Conservation (phyloP, 805 yeast genomes). For the Naumovozyma castellii region DNA sequence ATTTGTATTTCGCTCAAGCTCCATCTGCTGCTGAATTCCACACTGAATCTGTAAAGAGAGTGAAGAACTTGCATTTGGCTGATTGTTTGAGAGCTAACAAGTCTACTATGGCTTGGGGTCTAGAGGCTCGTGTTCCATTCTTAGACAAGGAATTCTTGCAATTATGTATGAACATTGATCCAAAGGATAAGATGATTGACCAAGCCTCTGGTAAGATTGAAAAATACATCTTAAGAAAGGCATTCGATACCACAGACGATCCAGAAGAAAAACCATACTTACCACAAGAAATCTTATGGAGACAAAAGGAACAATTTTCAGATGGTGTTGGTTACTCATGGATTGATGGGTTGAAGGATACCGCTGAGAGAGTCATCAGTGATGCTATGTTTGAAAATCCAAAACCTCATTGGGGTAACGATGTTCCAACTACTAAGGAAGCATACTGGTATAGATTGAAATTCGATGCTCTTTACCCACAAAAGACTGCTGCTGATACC, state of each 20-base stretch:
- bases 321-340: constrained; percentile 99
- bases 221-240: constrained; percentile 93
- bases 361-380: constrained; percentile 75
- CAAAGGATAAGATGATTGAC: constrained; percentile 79
- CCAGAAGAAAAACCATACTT: constrained; percentile 73
- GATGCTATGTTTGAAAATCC: constrained; percentile 89
- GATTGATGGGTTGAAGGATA: constrained; percentile 96
- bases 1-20: constrained; percentile 93
- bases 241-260: constrained; percentile 87
- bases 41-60: constrained; percentile 88
- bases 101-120: constrained; percentile 99
- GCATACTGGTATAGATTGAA: constrained; percentile 98
- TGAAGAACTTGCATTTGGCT: constrained; percentile 91
- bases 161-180: constrained; percentile 88
- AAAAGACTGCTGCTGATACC: constrained; percentile 85
- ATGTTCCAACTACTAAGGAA: constrained; percentile 94
- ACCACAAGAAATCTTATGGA: constrained; percentile 95
- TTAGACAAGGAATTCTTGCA: constrained; percentile 88
- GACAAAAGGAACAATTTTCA: constrained; percentile 99
- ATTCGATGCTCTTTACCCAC: constrained; percentile 88
- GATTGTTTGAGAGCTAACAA: constrained; percentile 99
- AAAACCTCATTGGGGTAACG: constrained; percentile 92
- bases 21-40: constrained; percentile 92
- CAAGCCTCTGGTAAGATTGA: constrained; percentile 71
- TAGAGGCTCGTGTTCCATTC: constrained; percentile 99